Evolutionary conservation across 2,329 filamentous ascomycete species (phyloP).

Genomic region (Fusarium humuli): DNA sequence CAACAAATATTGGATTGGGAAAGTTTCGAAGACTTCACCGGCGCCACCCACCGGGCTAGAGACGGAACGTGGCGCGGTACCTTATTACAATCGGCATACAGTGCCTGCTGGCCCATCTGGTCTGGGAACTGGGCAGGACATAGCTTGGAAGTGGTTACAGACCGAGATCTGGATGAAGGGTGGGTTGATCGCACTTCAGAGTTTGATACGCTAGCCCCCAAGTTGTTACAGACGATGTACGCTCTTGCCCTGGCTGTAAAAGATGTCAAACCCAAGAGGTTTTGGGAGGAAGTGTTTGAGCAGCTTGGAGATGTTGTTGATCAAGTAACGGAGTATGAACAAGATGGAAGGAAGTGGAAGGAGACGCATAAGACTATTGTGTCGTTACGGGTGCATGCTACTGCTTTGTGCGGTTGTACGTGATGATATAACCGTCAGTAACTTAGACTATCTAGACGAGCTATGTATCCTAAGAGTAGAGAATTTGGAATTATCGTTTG

Average conservation of each 20-base stretch:
- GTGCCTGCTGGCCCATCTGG: conserved; percentile 8
- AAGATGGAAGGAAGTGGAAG: neutral
- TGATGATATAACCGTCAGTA: neutral
- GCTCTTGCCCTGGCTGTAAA: neutral
- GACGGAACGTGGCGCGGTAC: neutral
- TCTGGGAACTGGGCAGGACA: conserved; percentile 14
- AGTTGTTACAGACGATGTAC: conserved; percentile 9
- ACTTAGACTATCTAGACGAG: neutral
- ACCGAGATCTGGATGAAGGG: neutral
- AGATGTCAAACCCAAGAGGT: accelerated
- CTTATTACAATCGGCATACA: neutral
- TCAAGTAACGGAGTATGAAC: neutral
- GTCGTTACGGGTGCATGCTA: neutral
- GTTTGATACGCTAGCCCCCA: neutral
- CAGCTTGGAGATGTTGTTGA: neutral
- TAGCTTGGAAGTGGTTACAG: conserved; percentile 10
- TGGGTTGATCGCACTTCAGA: conserved; percentile 15
- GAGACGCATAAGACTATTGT: neutral
- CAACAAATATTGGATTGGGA: conserved; percentile 1
- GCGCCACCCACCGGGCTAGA: neutral
- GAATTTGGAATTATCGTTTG: neutral
- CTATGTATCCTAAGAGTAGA: neutral
- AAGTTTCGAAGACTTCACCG: neutral
- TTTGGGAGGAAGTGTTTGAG: neutral
- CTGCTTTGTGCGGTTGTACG: neutral